Conservation (phyloP, 805 yeast genomes). For the Metschnikowia cubensis region DNA sequence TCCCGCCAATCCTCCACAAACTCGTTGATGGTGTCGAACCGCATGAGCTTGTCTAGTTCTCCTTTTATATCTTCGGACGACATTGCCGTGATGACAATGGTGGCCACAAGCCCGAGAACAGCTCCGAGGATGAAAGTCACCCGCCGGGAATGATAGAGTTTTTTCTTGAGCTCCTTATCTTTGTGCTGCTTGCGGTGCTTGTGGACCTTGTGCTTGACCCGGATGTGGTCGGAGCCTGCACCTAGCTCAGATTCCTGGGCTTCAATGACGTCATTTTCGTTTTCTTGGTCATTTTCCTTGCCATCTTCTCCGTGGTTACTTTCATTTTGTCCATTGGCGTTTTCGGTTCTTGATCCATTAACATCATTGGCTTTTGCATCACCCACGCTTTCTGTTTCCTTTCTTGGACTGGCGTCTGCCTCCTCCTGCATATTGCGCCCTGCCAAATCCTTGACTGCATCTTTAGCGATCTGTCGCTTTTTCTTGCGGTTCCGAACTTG, state of each 20-base stretch:
- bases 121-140: slow-evolving; percentile 69
- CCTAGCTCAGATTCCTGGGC: too few relatives aligned
- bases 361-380: background rate
- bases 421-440: background rate
- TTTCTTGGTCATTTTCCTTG: too few relatives aligned
- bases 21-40: slow-evolving; percentile 54
- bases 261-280: too few relatives aligned
- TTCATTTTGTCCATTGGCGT: too few relatives aligned
- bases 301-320: too few relatives aligned
- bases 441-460: background rate
- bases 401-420: background rate
- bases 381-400: background rate
- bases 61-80: slow-evolving; percentile 37
- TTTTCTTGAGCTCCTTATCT: slow-evolving; percentile 11
- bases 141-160: slow-evolving; percentile 48
- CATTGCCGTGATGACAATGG: slow-evolving; percentile 51
- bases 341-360: background rate
- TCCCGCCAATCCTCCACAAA: slow-evolving; percentile 65
- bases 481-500: slow-evolving; percentile 7
- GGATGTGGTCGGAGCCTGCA: too few relatives aligned
- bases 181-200: background rate
- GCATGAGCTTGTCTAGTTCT: slow-evolving; percentile 43
- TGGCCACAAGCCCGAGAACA: slow-evolving; percentile 59
- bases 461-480: background rate
- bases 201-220: too few relatives aligned